phyloP scores from a whole-genome alignment of 331 rosid species.

The Cydonia oblonga region DNA sequence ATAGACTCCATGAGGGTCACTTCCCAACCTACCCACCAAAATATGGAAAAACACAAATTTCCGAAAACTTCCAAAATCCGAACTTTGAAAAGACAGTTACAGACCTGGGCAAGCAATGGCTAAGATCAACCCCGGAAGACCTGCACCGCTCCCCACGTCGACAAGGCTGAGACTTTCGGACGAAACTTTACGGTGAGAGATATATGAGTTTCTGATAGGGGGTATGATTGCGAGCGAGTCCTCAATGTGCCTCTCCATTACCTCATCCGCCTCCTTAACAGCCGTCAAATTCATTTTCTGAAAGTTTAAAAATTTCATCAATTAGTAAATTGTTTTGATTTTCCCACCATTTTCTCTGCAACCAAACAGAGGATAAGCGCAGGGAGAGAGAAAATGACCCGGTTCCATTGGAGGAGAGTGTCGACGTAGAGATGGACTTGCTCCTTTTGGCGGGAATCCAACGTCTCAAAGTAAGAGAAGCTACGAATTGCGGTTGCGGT shows the following conservation, averaged over 20 bases:
- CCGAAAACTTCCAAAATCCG: not conserved
- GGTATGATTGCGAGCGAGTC: conserved; percentile 76
- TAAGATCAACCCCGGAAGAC: conserved; percentile 73
- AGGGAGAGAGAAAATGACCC: conserved; percentile 24
- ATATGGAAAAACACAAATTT: not conserved
- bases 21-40: conserved; percentile 52
- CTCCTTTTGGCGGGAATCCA: conserved; percentile 48
- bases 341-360: conserved; percentile 5
- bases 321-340: not conserved
- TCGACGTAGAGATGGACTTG: conserved; percentile 64
- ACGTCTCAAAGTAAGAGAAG: conserved; percentile 31
- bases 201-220: conserved; percentile 39
- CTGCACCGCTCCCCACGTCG: conserved; percentile 82
- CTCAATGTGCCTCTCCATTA: conserved; percentile 86
- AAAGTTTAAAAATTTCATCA: conserved; percentile 9
- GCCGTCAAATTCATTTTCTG: conserved; percentile 86
- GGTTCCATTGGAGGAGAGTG: conserved; percentile 87
- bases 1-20: conserved; percentile 77
- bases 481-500: conserved; percentile 1
- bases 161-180: conserved; percentile 31
- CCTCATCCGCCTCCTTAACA: conserved; percentile 49
- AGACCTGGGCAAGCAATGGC: conserved; percentile 86
- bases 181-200: conserved; percentile 19
- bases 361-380: not conserved
- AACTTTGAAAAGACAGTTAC: too few species aligned